These are phyloP conservation scores for Gentiana straminea DNA, from an alignment of 257 asterid genomes.

Conservation along the genomic window DNA sequence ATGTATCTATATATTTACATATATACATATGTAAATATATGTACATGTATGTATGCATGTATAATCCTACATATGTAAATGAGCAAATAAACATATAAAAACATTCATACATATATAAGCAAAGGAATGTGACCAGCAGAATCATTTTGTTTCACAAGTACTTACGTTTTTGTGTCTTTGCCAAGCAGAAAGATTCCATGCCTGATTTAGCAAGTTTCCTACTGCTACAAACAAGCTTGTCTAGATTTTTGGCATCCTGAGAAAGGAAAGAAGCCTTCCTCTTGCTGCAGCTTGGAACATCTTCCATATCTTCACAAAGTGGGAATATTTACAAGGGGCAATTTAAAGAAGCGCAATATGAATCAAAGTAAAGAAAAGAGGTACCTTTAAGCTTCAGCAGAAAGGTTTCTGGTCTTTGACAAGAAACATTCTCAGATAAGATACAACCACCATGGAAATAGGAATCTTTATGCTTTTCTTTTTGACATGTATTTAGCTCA, in stretches of 20 bases:
- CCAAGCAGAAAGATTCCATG: constrained; percentile 19
- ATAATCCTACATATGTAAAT: too few relatives aligned
- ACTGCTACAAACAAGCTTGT: constrained; percentile 24
- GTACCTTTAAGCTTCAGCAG: constrained; percentile 40
- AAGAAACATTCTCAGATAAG: constrained; percentile 20
- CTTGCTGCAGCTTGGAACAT: constrained; percentile 24
- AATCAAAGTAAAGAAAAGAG: constrained; percentile 7
- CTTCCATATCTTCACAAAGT: constrained; percentile 23
- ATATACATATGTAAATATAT: too few relatives aligned
- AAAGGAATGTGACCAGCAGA: background rate
- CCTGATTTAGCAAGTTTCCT: constrained; percentile 20
- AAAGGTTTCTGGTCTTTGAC: constrained; percentile 23
- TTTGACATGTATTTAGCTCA: constrained; percentile 19
- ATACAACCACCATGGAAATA: constrained; percentile 19
- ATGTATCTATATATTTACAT: too few relatives aligned
- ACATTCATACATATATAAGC: background rate
- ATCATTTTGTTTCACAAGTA: constrained; percentile 1
- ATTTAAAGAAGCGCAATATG: background rate
- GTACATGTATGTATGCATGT: too few relatives aligned
- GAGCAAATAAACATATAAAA: background rate
- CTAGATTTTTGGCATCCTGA: constrained; percentile 19
- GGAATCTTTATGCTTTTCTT: constrained; percentile 16
- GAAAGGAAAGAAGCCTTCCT: constrained; percentile 15
- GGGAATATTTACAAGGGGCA: background rate
- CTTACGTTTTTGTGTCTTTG: constrained; percentile 40